A percentile compares a stretch with the other conserved stretches of the same genome.
Conservation (phyloP, 768 basidiomycete genomes). For the Pleurotus djamor region DNA sequence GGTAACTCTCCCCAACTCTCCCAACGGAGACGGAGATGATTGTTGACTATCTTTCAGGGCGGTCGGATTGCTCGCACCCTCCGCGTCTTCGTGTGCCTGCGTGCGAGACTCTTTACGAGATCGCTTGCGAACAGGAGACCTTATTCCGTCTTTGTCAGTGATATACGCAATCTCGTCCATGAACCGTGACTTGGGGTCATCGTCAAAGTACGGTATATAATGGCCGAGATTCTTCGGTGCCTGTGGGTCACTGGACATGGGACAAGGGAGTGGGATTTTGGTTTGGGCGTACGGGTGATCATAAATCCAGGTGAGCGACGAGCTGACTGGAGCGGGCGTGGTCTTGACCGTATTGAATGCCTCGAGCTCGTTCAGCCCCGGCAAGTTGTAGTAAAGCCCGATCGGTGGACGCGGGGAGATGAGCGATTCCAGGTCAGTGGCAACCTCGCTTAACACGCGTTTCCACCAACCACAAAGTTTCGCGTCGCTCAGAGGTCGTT, state of each 20-base stretch:
- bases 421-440: conserved; percentile 31
- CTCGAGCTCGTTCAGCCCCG: conserved; percentile 68
- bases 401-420: conserved; percentile 23
- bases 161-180: conserved; percentile 86
- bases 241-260: conserved; percentile 21
- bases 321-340: conserved; percentile 19
- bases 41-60: neutral
- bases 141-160: conserved; percentile 53
- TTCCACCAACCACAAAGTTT: conserved; percentile 95
- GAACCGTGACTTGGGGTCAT: conserved; percentile 95
- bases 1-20: conserved; percentile 57
- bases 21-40: conserved; percentile 22
- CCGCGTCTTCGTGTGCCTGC: conserved; percentile 18
- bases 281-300: conserved; percentile 74
- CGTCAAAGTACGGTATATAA: conserved; percentile 89
- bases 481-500: conserved; percentile 74
- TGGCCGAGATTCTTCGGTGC: conserved; percentile 54
- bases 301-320: conserved; percentile 56
- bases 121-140: conserved; percentile 63
- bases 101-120: conserved; percentile 31
- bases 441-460: conserved; percentile 60
- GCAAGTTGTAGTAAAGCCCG: conserved; percentile 61
- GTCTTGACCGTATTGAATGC: conserved; percentile 55
- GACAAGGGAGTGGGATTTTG: conserved; percentile 46
- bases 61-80: conserved; percentile 18